Evolutionary conservation across 345 rosid species (phyloP).

Genomic region (Hibiscus syriacus): DNA sequence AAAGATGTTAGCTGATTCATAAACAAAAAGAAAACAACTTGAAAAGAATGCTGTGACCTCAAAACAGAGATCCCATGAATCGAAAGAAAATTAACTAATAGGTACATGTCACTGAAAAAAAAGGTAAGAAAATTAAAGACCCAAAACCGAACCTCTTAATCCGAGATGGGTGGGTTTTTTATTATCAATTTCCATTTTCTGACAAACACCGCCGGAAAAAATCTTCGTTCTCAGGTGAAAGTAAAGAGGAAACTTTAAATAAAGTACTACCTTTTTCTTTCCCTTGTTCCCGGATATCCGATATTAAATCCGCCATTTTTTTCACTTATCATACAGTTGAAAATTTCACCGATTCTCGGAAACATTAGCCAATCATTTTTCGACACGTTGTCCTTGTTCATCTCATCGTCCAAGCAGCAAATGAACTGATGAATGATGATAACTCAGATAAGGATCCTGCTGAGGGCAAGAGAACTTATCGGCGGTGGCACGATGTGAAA

Average conservation of each 20-base stretch:
- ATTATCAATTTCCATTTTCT: constrained; percentile 24
- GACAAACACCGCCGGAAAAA: background rate
- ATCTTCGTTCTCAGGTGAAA: background rate
- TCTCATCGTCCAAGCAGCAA: background rate
- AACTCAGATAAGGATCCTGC: background rate
- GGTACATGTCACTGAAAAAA: no score
- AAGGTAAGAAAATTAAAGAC: background rate
- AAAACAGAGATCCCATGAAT: background rate
- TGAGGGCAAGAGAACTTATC: constrained; percentile 5
- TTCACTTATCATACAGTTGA: no score
- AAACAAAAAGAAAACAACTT: background rate
- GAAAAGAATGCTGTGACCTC: background rate
- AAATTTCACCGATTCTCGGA: background rate
- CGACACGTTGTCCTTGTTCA: background rate
- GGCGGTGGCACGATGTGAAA: constrained; percentile 2
- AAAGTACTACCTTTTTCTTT: background rate
- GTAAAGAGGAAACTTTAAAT: background rate
- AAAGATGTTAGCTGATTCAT: background rate
- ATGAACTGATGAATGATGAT: background rate
- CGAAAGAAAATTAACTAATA: background rate
- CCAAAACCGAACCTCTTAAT: constrained; percentile 33
- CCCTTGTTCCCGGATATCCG: constrained; percentile 9
- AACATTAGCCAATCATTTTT: background rate
- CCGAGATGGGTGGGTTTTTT: constrained; percentile 16
- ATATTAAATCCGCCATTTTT: background rate